Conservation (phyloP, 2,329 filamentous ascomycete genomes). For the Fusarium goolgardi region DNA sequence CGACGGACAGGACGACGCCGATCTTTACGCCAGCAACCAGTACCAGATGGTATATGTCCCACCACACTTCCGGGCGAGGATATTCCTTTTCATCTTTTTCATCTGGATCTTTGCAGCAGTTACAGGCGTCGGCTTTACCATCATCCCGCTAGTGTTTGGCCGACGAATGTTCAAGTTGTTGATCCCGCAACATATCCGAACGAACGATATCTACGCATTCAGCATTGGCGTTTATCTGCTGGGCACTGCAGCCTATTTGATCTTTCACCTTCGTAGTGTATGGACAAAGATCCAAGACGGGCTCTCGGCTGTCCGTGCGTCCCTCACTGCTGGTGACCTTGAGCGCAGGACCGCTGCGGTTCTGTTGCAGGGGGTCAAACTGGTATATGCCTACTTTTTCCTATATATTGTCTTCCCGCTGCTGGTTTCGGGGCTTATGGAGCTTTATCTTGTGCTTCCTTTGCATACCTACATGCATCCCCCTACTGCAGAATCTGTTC, state of each 20-base stretch:
- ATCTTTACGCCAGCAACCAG: constrained; percentile 67
- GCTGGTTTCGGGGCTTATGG: constrained; percentile 80
- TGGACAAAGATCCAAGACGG: constrained; percentile 50
- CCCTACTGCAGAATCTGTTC: constrained; percentile 47
- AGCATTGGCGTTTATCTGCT: constrained; percentile 88
- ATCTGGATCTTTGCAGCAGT: constrained; percentile 95
- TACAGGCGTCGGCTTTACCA: constrained; percentile 85
- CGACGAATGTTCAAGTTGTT: constrained; percentile 79
- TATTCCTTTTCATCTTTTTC: constrained; percentile 86
- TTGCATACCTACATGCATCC: constrained; percentile 80
- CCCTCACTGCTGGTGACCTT: constrained; percentile 40
- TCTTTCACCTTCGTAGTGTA: constrained; percentile 63
- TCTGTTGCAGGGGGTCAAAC: constrained; percentile 53
- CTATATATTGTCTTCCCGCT: constrained; percentile 84
- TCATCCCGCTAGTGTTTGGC: constrained; percentile 87
- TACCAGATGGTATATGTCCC: constrained; percentile 84
- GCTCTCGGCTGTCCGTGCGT: constrained; percentile 38
- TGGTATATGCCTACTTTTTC: constrained; percentile 80
- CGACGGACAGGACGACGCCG: constrained; percentile 64
- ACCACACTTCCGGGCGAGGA: constrained; percentile 81
- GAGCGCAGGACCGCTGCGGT: constrained; percentile 46
- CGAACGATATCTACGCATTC: constrained; percentile 97
- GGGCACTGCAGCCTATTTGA: constrained; percentile 72
- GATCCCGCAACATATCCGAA: constrained; percentile 76
- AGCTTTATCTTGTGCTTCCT: constrained; percentile 89